Conservation (phyloP, 768 basidiomycete genomes). For the Leucocoprinus leucothites region DNA sequence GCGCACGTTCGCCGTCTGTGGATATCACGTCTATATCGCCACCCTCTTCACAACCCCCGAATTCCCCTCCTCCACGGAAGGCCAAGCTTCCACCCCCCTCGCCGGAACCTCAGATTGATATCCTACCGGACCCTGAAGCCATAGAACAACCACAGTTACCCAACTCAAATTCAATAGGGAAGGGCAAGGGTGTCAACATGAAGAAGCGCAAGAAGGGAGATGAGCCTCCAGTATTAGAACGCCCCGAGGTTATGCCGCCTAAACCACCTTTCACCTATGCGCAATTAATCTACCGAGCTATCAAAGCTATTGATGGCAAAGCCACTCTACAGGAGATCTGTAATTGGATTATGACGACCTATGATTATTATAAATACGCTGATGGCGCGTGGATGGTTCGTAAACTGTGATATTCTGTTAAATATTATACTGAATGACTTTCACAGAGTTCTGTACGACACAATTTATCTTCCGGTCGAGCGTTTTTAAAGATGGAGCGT, state of each 20-base stretch:
- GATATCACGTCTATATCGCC: conserved; percentile 80
- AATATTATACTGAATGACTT: conserved; percentile 13
- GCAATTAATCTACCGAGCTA: conserved; percentile 86
- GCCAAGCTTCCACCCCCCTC: conserved; percentile 44
- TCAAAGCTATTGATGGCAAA: conserved; percentile 77
- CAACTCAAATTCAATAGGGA: conserved; percentile 59
- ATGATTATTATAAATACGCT: conserved; percentile 88
- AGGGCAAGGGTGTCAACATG: conserved; percentile 42
- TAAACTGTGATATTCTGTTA: conserved; percentile 15
- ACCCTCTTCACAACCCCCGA: conserved; percentile 78
- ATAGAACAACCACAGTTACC: conserved; percentile 47
- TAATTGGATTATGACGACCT: conserved; percentile 84
- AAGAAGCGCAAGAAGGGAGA: conserved; percentile 77
- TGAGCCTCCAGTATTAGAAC: conserved; percentile 41
- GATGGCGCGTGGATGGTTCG: conserved; percentile 92
- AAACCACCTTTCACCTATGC: conserved; percentile 92
- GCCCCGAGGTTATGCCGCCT: conserved; percentile 76
- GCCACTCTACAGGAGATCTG: conserved; percentile 92
- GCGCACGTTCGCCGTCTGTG: conserved; percentile 74
- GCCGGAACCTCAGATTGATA: conserved; percentile 37
- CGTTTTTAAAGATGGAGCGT: conserved; percentile 88
- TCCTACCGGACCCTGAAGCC: conserved; percentile 36
- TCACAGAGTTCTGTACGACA: conserved; percentile 90
- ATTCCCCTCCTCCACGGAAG: conserved; percentile 59
- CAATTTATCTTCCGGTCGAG: conserved; percentile 88